Conservation (phyloP, 176 grass and related monocot genomes). For the Cocos nucifera region DNA sequence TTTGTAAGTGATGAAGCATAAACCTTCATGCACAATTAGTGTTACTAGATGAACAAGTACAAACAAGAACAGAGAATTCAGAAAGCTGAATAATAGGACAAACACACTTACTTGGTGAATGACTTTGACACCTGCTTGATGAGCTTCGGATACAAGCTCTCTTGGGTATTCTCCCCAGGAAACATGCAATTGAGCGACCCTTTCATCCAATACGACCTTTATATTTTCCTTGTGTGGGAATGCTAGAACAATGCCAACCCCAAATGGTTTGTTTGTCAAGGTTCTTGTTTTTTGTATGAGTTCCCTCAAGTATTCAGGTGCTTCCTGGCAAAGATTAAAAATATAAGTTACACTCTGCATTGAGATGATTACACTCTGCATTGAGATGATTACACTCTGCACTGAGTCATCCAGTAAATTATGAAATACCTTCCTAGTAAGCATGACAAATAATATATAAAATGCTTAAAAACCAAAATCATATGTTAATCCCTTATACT, state of each 20-base stretch:
- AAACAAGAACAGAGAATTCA: neutral
- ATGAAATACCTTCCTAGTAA: no score
- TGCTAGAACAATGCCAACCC: constrained; percentile 52
- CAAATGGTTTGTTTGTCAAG: constrained; percentile 67
- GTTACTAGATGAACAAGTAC: no score
- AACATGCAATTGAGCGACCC: constrained; percentile 68
- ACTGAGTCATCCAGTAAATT: no score
- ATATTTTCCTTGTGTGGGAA: constrained; percentile 80
- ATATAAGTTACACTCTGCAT: no score
- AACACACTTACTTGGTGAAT: constrained; percentile 65
- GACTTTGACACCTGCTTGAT: constrained; percentile 75
- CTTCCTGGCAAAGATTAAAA: constrained; percentile 31
- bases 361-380: no score
- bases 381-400: no score
- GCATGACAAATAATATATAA: no score
- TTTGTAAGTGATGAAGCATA: no score
- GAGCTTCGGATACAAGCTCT: constrained; percentile 56
- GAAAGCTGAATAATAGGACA: neutral
- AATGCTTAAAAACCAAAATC: no score
- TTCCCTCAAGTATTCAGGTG: constrained; percentile 63
- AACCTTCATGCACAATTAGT: no score
- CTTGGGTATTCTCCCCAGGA: constrained; percentile 83
- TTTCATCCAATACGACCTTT: constrained; percentile 75
- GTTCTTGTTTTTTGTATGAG: constrained; percentile 63
- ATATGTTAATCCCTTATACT: no score